Percentiles rank a stretch among this genome's conserved stretches.
Evolutionary conservation across 2,329 filamentous ascomycete species (phyloP).

Genomic region (Diaporthe ampelina): DNA sequence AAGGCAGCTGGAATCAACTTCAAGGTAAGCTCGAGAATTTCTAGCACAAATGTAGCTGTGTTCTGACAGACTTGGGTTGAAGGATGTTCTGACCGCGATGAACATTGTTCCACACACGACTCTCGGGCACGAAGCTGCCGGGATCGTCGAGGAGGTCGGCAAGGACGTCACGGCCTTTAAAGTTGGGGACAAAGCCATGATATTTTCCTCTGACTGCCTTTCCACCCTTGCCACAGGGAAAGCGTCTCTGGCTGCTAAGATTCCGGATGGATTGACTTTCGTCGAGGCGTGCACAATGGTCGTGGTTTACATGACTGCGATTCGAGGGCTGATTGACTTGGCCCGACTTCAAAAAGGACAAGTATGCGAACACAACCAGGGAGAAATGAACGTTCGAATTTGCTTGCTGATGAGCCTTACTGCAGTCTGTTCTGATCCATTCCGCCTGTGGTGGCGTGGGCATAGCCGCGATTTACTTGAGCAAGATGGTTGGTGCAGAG

Average conservation of each 20-base stretch:
- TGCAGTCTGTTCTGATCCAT: constrained; percentile 24
- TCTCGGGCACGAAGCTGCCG: neutral
- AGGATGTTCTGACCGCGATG: neutral
- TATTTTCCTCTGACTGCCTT: neutral
- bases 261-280: neutral
- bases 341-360: neutral
- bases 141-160: neutral
- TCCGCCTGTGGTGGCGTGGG: constrained; percentile 34
- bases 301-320: neutral
- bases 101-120: neutral
- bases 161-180: neutral
- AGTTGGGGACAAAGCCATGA: neutral
- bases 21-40: neutral
- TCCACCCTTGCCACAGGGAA: neutral
- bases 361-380: neutral
- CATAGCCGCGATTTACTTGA: constrained; percentile 15
- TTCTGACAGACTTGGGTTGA: neutral
- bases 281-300: neutral
- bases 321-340: neutral
- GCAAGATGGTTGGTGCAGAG: constrained; percentile 3
- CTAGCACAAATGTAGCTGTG: neutral
- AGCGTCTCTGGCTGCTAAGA: neutral
- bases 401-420: neutral
- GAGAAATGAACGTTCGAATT: neutral
- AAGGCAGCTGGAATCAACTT: neutral